Conservation (phyloP, 2,329 filamentous ascomycete genomes). For the Penicillium sp. region DNA sequence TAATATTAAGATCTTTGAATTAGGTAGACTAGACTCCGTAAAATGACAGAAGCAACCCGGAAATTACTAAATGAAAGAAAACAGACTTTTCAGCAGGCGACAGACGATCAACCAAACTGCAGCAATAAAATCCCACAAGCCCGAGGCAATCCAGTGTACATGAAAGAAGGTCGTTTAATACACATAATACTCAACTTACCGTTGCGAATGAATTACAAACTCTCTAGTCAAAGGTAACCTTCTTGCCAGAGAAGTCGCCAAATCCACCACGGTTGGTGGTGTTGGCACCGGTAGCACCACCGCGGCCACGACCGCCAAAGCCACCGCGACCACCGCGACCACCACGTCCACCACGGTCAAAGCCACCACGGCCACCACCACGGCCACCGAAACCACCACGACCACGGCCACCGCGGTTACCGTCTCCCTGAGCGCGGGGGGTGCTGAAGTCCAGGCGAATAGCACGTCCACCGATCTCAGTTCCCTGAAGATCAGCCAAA, state of each 20-base stretch:
- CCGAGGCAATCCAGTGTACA: slow-evolving; percentile 9
- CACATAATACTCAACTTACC: slow-evolving; percentile 10
- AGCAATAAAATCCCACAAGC: not conserved
- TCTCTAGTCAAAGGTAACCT: slow-evolving; percentile 61
- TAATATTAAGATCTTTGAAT: not conserved
- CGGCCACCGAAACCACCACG: slow-evolving; percentile 49
- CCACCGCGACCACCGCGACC: slow-evolving; percentile 40
- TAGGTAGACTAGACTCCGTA: not conserved
- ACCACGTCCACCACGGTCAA: slow-evolving; percentile 52
- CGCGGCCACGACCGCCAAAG: slow-evolving; percentile 13
- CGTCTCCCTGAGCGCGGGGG: slow-evolving; percentile 57
- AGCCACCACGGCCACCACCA: slow-evolving; percentile 51
- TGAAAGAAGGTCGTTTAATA: not conserved
- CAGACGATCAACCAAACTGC: not conserved
- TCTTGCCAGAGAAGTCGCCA: slow-evolving; percentile 69
- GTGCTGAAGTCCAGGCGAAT: slow-evolving; percentile 80
- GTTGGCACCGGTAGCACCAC: slow-evolving; percentile 41
- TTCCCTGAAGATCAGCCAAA: slow-evolving; percentile 66
- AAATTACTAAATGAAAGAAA: not conserved
- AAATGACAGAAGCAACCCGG: not conserved
- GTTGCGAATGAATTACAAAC: not conserved
- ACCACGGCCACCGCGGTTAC: slow-evolving; percentile 42
- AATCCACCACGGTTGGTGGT: slow-evolving; percentile 44
- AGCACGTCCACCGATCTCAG: slow-evolving; percentile 66
- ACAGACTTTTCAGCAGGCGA: not conserved